Conservation (phyloP, 352 stramenopile genomes). For the Globisporangium echinulatum region DNA sequence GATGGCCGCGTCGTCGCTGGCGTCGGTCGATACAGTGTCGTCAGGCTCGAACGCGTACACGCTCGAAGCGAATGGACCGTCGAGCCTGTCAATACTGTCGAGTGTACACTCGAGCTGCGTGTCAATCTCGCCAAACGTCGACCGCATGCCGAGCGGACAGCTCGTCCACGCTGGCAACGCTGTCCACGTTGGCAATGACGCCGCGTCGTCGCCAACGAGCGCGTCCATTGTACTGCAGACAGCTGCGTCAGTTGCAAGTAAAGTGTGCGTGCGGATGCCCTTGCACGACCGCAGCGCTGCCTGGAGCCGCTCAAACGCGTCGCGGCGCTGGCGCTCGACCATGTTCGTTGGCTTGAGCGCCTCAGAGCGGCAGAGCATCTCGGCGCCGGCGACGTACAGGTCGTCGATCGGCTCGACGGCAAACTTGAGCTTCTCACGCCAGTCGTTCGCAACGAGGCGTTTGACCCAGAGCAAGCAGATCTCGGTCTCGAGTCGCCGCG, state of each 20-base stretch:
- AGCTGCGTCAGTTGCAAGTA: slow-evolving; percentile 19
- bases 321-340: not conserved
- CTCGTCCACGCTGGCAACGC: slow-evolving; percentile 32
- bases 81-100: slow-evolving; percentile 24
- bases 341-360: slow-evolving; percentile 14
- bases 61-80: slow-evolving; percentile 23
- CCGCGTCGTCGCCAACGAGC: not conserved
- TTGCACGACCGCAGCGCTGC: slow-evolving; percentile 37
- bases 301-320: slow-evolving; percentile 29
- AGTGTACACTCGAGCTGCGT: slow-evolving; percentile 28
- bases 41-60: slow-evolving; percentile 15
- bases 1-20: slow-evolving; percentile 31
- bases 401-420: slow-evolving; percentile 49
- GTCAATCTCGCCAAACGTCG: slow-evolving; percentile 21
- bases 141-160: slow-evolving; percentile 39
- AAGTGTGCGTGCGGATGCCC: slow-evolving; percentile 38
- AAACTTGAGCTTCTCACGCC: slow-evolving; percentile 58
- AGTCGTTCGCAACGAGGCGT: slow-evolving; percentile 56
- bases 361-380: slow-evolving; percentile 38
- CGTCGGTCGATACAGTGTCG: slow-evolving; percentile 3
- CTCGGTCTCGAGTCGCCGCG: slow-evolving; percentile 21
- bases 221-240: slow-evolving; percentile 15
- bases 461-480: slow-evolving; percentile 52
- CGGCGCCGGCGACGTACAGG: slow-evolving; percentile 49
- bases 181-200: slow-evolving; percentile 20